Evolutionary conservation across 2,329 filamentous ascomycete species (phyloP).

Genomic region (Cladorrhinum sp.): DNA sequence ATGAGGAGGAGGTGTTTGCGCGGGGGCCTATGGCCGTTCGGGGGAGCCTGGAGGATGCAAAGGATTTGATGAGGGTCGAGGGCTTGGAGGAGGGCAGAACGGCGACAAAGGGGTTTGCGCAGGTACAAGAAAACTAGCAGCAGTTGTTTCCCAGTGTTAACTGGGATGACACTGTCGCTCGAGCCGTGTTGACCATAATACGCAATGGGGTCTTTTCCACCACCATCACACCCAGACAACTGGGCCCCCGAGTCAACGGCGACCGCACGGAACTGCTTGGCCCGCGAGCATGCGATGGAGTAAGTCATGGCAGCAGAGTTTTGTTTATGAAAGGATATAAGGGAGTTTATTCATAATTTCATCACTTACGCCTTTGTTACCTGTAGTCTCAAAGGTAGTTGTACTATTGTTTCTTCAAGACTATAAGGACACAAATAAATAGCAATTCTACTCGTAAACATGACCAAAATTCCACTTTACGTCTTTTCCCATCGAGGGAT

Average conservation of each 20-base stretch:
- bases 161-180: slow-evolving; percentile 12
- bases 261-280: slow-evolving; percentile 38
- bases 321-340: too few relatives aligned
- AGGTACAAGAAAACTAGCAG: too few relatives aligned
- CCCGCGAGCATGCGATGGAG: slow-evolving; percentile 39
- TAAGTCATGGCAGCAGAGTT: slow-evolving; percentile 41
- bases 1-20: slow-evolving; percentile 11
- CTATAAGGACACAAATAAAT: too few relatives aligned
- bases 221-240: slow-evolving; percentile 12
- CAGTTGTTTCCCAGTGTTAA: slow-evolving; percentile 11
- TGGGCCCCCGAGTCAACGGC: slow-evolving; percentile 8
- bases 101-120: not conserved
- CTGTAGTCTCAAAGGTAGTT: too few relatives aligned
- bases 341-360: too few relatives aligned
- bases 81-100: slow-evolving; percentile 2
- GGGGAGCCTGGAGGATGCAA: slow-evolving; percentile 9
- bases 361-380: too few relatives aligned
- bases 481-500: too few relatives aligned
- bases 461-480: too few relatives aligned
- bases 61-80: slow-evolving; percentile 1
- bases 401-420: too few relatives aligned
- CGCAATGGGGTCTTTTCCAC: slow-evolving; percentile 18
- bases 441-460: too few relatives aligned
- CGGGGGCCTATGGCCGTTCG: slow-evolving; percentile 9
- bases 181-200: slow-evolving; percentile 18